Base-by-base conservation (phyloP, 2,329 filamentous ascomycete species). In the Septoria petroselini region DNA sequence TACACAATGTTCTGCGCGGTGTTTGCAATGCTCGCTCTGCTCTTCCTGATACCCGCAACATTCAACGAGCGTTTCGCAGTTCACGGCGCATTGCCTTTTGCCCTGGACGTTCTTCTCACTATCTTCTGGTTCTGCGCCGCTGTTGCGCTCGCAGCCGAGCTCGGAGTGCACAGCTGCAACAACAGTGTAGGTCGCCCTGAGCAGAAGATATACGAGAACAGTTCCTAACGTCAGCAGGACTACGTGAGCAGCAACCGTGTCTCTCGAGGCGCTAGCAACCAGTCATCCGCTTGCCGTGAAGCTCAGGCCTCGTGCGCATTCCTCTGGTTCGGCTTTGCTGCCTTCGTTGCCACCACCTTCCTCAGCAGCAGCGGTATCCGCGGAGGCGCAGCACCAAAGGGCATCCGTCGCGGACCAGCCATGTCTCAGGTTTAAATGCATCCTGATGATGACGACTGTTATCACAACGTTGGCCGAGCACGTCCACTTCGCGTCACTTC, bases 251-350 rank as follows among this genome's bases (percentile, higher is more conserved):
- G 55, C 40, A 71, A 70, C 65, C 65, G 59, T 18, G 69, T 74
- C 54, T 73, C 68, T 48, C 71, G 71, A 57, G 67, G 65, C 52
- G 83, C 82, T 38, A 53, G 57, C 54, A 66, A 84, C 41, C 50
- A 48, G 23, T 68, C 73, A 77, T 82, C 84, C 73, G 79, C 85
- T 58, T 91, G 87, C 72, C 82, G 80, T 55, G 82, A 88, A 71
- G 79, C 88, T 12, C 86, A 91, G 72, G 86, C 86, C 30, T 79
- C 80, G 55, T 81, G 80, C 27, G 85, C 81, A 30, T 91, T 91
- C 72, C 77, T 88, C 71, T 91, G 85, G 85, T 90, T 91, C 71
- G 78, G 88, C 41, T 88, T 84, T 67, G 76, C 73, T 31, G 74
- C 78, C 19, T 86, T 84, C 63, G 71, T 74, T 21, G 81, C 65